Evolutionary conservation across 495 filamentous ascomycete genomes (phyloP).

Genomic region (Letharia columbiana): DNA sequence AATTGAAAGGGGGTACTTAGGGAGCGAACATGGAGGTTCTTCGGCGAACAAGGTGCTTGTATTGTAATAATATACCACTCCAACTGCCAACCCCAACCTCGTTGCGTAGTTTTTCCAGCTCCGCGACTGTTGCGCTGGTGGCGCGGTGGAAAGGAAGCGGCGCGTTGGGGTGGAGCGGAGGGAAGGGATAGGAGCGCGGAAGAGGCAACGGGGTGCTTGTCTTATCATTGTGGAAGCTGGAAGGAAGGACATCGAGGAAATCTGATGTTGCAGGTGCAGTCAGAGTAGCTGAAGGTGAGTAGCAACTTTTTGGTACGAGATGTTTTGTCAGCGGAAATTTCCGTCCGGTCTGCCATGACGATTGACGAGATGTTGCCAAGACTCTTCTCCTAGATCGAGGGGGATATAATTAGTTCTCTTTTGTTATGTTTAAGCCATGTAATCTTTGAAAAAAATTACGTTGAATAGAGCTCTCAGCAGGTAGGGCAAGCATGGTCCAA

Average conservation of each 20-base stretch:
- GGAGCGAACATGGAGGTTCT: conserved; percentile 59
- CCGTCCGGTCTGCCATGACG: not conserved
- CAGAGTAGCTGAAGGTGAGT: not conserved
- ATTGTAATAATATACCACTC: conserved; percentile 85
- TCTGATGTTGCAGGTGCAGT: not conserved
- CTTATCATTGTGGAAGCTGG: conserved; percentile 21
- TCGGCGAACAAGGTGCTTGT: conserved; percentile 81
- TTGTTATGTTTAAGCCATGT: not conserved
- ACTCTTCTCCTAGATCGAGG: not conserved
- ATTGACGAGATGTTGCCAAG: not conserved
- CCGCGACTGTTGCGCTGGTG: conserved; percentile 54
- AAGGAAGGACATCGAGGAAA: not conserved
- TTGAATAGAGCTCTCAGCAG: not conserved
- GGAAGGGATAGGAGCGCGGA: conserved; percentile 8
- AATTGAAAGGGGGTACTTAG: not conserved
- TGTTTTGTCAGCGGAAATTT: conserved; percentile 15
- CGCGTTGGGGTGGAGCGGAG: conserved; percentile 30
- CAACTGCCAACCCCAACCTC: conserved; percentile 69
- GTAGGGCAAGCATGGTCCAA: not conserved
- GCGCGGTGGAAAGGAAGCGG: conserved; percentile 65
- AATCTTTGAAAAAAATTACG: not conserved
- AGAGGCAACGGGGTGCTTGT: conserved; percentile 16
- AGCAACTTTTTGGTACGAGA: not conserved
- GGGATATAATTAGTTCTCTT: too few relatives aligned
- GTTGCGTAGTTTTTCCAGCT: conserved; percentile 72